These are phyloP conservation scores for Ustilago crameri DNA, from an alignment of 1,284 basidiomycete species.

Conservation along the genomic window DNA sequence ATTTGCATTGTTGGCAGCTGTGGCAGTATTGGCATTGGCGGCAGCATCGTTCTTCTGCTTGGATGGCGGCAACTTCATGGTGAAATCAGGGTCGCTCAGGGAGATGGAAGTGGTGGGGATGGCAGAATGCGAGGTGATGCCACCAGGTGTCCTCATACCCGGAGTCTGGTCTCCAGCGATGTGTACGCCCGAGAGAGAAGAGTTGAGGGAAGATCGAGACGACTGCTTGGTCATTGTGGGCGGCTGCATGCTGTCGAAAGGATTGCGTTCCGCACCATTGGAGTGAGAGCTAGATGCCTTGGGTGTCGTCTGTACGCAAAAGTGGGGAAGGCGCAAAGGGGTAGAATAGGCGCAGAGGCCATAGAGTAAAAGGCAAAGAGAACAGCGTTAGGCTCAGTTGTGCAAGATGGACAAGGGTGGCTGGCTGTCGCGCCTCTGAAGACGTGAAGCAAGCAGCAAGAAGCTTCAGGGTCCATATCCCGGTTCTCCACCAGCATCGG, in stretches of 20 bases:
- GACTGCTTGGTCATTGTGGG: constrained; percentile 39
- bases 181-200: constrained; percentile 31
- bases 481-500: no score
- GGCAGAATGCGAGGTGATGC: constrained; percentile 54
- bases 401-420: not conserved
- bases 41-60: constrained; percentile 42
- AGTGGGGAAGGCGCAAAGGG: not conserved
- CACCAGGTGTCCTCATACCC: constrained; percentile 61
- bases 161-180: constrained; percentile 46
- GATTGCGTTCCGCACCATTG: constrained; percentile 57
- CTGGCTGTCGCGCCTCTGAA: not conserved
- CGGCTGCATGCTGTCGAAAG: constrained; percentile 57
- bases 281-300: constrained; percentile 53
- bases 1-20: not conserved
- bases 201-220: constrained; percentile 43
- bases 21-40: constrained; percentile 6
- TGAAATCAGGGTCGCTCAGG: constrained; percentile 62
- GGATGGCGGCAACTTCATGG: constrained; percentile 64
- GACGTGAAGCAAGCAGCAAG: not conserved
- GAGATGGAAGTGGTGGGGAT: constrained; percentile 61
- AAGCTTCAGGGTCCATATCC: not conserved
- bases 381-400: constrained; percentile 7
- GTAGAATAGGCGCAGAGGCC: not conserved
- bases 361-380: not conserved
- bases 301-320: constrained; percentile 48